phyloP scores from a whole-genome alignment of 1,284 basidiomycete species.

The Ceraceosorus guamensis region DNA sequence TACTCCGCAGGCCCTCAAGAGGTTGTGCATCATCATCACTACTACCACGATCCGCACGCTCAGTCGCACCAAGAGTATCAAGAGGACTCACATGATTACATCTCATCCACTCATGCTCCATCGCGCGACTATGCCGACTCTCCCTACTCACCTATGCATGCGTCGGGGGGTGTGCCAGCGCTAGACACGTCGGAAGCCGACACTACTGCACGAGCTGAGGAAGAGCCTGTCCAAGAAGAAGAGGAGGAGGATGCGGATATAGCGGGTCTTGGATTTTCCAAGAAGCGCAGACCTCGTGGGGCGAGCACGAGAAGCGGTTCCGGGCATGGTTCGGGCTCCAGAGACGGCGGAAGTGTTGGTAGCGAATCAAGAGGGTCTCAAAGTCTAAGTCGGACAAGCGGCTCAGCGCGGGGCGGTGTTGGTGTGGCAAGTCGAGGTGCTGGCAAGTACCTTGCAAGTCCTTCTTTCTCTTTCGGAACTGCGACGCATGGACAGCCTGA shows the following conservation, averaged over 20 bases:
- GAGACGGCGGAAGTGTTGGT: conserved; percentile 8
- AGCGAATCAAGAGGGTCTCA: conserved; percentile 10
- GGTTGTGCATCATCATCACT: conserved; percentile 37
- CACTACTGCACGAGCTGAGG: not conserved
- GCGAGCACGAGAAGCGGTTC: conserved; percentile 4
- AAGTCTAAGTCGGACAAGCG: not conserved
- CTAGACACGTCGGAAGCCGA: not conserved
- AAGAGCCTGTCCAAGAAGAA: conserved; percentile 1
- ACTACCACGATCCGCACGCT: conserved; percentile 28
- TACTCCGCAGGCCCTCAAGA: not conserved
- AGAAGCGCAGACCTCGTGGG: conserved; percentile 13
- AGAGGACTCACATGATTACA: too few relatives aligned
- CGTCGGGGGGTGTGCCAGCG: conserved; percentile 4
- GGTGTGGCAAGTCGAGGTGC: not conserved
- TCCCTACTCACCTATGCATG: conserved; percentile 1
- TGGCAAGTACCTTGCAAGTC: not conserved
- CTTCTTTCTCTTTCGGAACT: not conserved
- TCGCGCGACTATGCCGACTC: not conserved
- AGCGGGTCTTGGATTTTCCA: conserved; percentile 30
- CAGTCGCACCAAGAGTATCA: too few relatives aligned
- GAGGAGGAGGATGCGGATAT: conserved; percentile 40
- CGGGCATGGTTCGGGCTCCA: conserved; percentile 14
- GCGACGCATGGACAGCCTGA: not conserved
- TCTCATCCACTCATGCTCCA: not conserved
- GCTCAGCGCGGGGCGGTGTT: not conserved